Conservation (phyloP, 305 asterid genomes). For the Fraxinus angustifolia region DNA sequence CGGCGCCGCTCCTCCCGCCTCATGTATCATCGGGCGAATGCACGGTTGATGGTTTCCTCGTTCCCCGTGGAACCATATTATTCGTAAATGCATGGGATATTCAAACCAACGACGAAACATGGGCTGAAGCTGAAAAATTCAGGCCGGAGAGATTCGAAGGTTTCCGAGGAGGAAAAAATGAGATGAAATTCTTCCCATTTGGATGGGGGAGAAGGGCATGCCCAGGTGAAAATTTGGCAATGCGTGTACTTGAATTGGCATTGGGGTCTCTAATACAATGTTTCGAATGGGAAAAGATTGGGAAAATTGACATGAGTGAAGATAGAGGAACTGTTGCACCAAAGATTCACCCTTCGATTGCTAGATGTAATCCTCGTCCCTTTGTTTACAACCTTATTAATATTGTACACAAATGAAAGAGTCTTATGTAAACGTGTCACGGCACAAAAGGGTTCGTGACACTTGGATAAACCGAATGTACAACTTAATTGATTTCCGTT, state of each 20-base stretch:
- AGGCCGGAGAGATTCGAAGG: slow-evolving; percentile 39
- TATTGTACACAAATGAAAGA: slow-evolving; percentile 6
- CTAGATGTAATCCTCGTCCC: slow-evolving; percentile 42
- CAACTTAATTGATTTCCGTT: neutral
- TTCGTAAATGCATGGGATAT: slow-evolving; percentile 51
- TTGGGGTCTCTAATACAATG: slow-evolving; percentile 58
- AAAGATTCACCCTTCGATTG: slow-evolving; percentile 45
- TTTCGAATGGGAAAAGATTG: slow-evolving; percentile 53
- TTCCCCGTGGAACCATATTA: slow-evolving; percentile 39
- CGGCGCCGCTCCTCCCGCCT: slow-evolving; percentile 44
- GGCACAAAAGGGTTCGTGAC: neutral
- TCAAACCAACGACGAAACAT: slow-evolving; percentile 29
- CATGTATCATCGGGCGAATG: slow-evolving; percentile 42
- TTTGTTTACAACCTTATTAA: slow-evolving; percentile 24
- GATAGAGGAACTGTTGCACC: slow-evolving; percentile 46
- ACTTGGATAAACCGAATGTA: neutral
- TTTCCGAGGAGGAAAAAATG: slow-evolving; percentile 21
- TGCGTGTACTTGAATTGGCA: slow-evolving; percentile 46
- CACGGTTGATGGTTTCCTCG: slow-evolving; percentile 31
- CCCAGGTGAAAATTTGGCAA: slow-evolving; percentile 56
- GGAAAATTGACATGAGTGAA: slow-evolving; percentile 54
- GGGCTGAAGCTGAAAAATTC: slow-evolving; percentile 37
- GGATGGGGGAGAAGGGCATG: slow-evolving; percentile 65
- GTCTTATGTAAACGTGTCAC: neutral
- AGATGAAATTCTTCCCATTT: slow-evolving; percentile 48